Evolutionary conservation across 768 basidiomycete species (phyloP), one percentile per base, ranked within the genome.

Genomic region (Lactarius sanguifluus): DNA sequence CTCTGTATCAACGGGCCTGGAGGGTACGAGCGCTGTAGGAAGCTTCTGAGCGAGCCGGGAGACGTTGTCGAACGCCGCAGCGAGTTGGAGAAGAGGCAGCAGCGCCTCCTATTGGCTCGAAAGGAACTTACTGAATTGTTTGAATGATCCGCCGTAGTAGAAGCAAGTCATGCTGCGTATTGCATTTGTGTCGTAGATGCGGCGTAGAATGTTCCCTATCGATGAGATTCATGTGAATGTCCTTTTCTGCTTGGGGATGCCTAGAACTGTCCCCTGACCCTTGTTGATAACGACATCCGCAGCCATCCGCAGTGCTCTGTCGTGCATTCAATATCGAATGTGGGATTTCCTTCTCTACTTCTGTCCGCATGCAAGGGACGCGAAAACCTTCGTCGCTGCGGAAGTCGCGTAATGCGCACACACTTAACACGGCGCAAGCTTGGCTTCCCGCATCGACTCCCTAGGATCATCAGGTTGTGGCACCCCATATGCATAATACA

Each of bases 41-140:
- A 81, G 41, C 76, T 86, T 45, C 75, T 86, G 7, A 80, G 82
- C 66, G 86, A 89, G 70, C 80, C 73, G 18, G 75, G 77, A 0
- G 72, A 76, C 18, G 68, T 85, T 12, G 75, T 80, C 0, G 77
- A 76, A 6, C 73, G 72, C 25, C 76, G 87, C 2, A 77, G 75
- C 18, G 86, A 86, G 58, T 66, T 85, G 57, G 61, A 65, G 64
- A 82, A 82, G 73, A 86, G 82, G 73, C 69, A 81, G 64, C 80
- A 83, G 62, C 76, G 85, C 43, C 72, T 87, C 40, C 69, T 76
- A 40, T 76, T 68, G 8, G 86, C 85, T 0, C 78, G 77, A 58
- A 68, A 69, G 5, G 80, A 86, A 71, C 68, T 83, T 10, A 40
- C 68, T 7, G 64, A 65, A n/a, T 41, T 47, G 13, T 71, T 69